Evolutionary conservation across 2,329 filamentous ascomycete species (phyloP).

Genomic region (Zasmidium cellare): DNA sequence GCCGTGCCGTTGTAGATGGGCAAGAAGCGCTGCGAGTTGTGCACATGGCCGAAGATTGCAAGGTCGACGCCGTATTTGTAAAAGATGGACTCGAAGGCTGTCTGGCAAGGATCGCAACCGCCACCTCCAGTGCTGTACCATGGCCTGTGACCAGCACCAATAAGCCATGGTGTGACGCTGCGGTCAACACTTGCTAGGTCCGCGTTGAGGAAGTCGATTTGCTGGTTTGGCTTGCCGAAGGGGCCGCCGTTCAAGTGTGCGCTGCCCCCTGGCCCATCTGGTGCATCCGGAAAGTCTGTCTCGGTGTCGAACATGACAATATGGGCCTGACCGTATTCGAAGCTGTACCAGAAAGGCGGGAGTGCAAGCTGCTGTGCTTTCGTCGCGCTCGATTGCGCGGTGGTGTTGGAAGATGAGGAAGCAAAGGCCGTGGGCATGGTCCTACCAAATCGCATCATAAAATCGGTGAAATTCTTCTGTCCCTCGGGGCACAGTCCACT

Average conservation of each 20-base stretch:
- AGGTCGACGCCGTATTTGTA: constrained; percentile 60
- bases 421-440: constrained; percentile 55
- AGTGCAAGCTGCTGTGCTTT: constrained; percentile 48
- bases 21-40: constrained; percentile 58
- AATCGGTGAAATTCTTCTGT: constrained; percentile 63
- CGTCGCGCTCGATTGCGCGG: constrained; percentile 47
- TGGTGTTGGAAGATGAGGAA: constrained; percentile 47
- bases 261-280: constrained; percentile 45
- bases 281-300: constrained; percentile 56
- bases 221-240: constrained; percentile 52
- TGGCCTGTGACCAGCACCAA: constrained; percentile 48
- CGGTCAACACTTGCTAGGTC: constrained; percentile 60
- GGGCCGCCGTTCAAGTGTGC: constrained; percentile 49
- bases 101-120: constrained; percentile 50
- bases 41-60: constrained; percentile 58
- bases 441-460: constrained; percentile 55
- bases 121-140: constrained; percentile 39
- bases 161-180: constrained; percentile 54
- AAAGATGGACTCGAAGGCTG: constrained; percentile 55
- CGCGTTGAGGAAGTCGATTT: constrained; percentile 56
- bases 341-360: constrained; percentile 62
- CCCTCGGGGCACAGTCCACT: constrained; percentile 49
- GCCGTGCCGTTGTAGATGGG: constrained; percentile 32
- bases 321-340: constrained; percentile 60
- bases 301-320: constrained; percentile 58